Percentiles rank a stretch among this genome's conserved stretches.
Evolutionary conservation across 2,329 filamentous ascomycete species (phyloP).

Genomic region (Fusarium clavum): DNA sequence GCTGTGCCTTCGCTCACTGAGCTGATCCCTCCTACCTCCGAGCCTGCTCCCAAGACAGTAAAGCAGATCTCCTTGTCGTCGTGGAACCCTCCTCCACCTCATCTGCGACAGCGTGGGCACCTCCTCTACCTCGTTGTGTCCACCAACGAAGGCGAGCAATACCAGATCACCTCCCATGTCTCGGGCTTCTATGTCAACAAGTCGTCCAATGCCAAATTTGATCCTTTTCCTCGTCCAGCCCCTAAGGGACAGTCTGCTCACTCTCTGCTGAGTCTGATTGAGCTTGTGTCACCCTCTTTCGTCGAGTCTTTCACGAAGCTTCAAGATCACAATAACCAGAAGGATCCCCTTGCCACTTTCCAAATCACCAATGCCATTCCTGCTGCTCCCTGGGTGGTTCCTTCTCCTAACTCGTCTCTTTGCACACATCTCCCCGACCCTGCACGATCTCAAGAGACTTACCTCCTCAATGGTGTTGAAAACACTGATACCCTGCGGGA

Average conservation of each 20-base stretch:
- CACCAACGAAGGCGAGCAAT: constrained; percentile 94
- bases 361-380: constrained; percentile 96
- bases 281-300: constrained; percentile 86
- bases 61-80: constrained; percentile 89
- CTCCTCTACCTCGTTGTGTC: constrained; percentile 89
- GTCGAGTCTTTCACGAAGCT: constrained; percentile 78
- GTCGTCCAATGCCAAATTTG: constrained; percentile 94
- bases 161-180: constrained; percentile 92
- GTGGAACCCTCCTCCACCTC: constrained; percentile 96
- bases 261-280: constrained; percentile 85
- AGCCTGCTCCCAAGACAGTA: constrained; percentile 85
- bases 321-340: constrained; percentile 85
- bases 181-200: constrained; percentile 98
- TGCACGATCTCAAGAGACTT: constrained; percentile 92
- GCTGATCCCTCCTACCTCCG: constrained; percentile 75
- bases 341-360: constrained; percentile 91
- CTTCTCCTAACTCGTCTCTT: constrained; percentile 71
- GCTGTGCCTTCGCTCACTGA: constrained; percentile 74
- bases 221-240: constrained; percentile 82
- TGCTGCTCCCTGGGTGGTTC: constrained; percentile 90
- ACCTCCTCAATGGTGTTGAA: constrained; percentile 88
- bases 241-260: constrained; percentile 85
- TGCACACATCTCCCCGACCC: constrained; percentile 83
- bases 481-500: constrained; percentile 94
- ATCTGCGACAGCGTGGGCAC: constrained; percentile 91